Conservation (phyloP, 768 basidiomycete species). For the Collybia mongolica region DNA sequence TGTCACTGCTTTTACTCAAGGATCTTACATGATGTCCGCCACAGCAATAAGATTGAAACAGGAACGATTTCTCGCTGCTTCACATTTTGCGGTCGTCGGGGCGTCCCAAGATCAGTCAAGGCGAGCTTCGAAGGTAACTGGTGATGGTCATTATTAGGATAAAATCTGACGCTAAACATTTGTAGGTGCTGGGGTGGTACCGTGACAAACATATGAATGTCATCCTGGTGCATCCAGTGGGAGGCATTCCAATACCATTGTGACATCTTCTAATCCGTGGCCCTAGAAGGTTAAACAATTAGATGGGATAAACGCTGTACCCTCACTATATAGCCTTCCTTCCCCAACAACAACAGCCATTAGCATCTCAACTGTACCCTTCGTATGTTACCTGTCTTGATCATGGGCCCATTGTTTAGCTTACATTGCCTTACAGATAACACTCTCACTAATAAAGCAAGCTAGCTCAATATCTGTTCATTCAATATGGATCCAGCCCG, state of each 20-base stretch:
- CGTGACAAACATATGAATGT: conserved; percentile 16
- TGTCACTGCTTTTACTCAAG: no score
- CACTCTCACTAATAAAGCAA: conserved; percentile 19
- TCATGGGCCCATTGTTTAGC: conserved; percentile 2
- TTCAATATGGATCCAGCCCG: conserved; percentile 17
- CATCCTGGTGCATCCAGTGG: conserved; percentile 15
- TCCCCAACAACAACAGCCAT: conserved; percentile 16
- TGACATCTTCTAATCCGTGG: no score
- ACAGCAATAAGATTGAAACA: conserved; percentile 8
- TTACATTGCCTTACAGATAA: neutral
- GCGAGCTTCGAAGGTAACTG: conserved; percentile 12
- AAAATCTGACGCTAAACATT: neutral
- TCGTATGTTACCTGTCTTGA: conserved; percentile 8
- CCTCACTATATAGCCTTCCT: conserved; percentile 16
- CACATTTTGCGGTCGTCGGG: conserved; percentile 19
- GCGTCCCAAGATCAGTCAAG: conserved; percentile 15
- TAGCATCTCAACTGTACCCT: conserved; percentile 12
- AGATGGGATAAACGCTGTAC: conserved; percentile 11
- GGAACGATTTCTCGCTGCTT: conserved; percentile 15
- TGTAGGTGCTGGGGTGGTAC: conserved; percentile 17
- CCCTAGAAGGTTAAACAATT: conserved; percentile 11
- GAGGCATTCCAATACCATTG: neutral
- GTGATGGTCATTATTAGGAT: no score
- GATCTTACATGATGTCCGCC: conserved; percentile 1
- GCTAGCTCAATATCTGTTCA: conserved; percentile 14